Evolutionary conservation across 108 stramenopile species (phyloP).

Genomic region (Pseudonitzschia delicatissima): DNA sequence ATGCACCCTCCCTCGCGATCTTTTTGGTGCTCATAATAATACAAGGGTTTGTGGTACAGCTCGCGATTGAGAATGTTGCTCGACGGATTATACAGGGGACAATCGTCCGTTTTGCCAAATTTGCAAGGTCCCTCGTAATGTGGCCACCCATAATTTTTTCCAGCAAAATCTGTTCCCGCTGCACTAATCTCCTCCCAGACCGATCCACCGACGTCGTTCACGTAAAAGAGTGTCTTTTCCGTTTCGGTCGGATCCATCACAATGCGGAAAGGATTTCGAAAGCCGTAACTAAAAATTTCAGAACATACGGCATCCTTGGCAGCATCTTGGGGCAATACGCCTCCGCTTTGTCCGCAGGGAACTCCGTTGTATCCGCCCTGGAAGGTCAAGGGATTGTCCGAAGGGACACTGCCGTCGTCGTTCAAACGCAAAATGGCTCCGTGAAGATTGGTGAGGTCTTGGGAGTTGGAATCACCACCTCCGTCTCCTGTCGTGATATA

Average conservation of each 20-base stretch:
- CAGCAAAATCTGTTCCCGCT: conserved; percentile 23
- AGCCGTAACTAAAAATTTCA: conserved; percentile 30
- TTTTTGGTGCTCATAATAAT: conserved; percentile 25
- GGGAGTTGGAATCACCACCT: conserved; percentile 2
- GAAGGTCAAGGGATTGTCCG: conserved; percentile 33
- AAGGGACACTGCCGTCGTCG: conserved; percentile 27
- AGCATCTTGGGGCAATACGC: not conserved
- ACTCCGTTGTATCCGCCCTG: conserved; percentile 15
- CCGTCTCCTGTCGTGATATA: conserved; percentile 33
- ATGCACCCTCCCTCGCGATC: conserved; percentile 27
- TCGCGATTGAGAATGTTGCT: not conserved
- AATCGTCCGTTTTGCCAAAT: not conserved
- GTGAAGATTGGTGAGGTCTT: conserved; percentile 14
- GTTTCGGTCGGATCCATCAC: conserved; percentile 28
- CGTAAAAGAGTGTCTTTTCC: conserved; percentile 15
- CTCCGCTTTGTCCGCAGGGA: conserved; percentile 13
- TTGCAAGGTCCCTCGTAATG: conserved; percentile 34
- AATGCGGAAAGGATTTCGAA: conserved; percentile 42
- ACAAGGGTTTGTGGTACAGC: conserved; percentile 10
- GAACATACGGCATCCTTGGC: conserved; percentile 11
- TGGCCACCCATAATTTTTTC: conserved; percentile 35
- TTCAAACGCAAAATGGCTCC: conserved; percentile 33
- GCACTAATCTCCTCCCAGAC: conserved; percentile 36
- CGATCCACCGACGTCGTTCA: conserved; percentile 35
- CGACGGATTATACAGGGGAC: conserved; percentile 5